These are phyloP conservation scores for Eragrostis curvula DNA, from an alignment of 176 grass and related monocot species.

Conservation along the genomic window DNA sequence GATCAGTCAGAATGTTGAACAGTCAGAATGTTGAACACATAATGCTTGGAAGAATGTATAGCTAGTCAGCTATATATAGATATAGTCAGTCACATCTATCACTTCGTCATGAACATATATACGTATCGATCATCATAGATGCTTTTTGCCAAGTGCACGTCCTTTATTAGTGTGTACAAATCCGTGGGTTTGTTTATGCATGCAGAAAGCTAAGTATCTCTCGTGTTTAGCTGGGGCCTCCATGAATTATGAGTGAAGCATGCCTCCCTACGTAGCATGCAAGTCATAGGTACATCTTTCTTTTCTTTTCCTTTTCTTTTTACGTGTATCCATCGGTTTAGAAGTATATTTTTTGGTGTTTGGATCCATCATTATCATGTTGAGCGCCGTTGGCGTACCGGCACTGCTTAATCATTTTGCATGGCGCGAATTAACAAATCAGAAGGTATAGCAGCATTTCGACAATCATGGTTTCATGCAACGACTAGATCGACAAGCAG, in stretches of 20 bases:
- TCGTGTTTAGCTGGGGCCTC: constrained; percentile 21
- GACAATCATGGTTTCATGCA: constrained; percentile 43
- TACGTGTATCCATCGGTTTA: not conserved
- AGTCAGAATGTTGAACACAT: constrained; percentile 3
- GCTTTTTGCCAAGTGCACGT: not conserved
- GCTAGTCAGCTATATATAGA: not conserved
- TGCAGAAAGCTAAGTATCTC: not conserved
- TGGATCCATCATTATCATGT: constrained; percentile 26
- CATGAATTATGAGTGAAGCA: constrained; percentile 50
- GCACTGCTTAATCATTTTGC: constrained; percentile 53
- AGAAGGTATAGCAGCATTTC: not conserved
- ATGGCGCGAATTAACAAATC: constrained; percentile 9
- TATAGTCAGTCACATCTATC: not conserved
- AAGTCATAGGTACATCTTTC: not conserved
- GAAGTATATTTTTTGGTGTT: not conserved
- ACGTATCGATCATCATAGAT: not conserved
- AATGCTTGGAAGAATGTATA: not conserved
- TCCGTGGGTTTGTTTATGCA: not conserved
- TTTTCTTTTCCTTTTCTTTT: not conserved
- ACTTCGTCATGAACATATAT: not conserved
- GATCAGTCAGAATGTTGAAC: not conserved
- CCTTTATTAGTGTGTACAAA: not conserved
- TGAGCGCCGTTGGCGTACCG: constrained; percentile 49
- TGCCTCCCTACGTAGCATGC: constrained; percentile 25
- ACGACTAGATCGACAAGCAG: no score